phyloP scores from a whole-genome alignment of 208 protist species.

The Leishmania braziliensis region DNA sequence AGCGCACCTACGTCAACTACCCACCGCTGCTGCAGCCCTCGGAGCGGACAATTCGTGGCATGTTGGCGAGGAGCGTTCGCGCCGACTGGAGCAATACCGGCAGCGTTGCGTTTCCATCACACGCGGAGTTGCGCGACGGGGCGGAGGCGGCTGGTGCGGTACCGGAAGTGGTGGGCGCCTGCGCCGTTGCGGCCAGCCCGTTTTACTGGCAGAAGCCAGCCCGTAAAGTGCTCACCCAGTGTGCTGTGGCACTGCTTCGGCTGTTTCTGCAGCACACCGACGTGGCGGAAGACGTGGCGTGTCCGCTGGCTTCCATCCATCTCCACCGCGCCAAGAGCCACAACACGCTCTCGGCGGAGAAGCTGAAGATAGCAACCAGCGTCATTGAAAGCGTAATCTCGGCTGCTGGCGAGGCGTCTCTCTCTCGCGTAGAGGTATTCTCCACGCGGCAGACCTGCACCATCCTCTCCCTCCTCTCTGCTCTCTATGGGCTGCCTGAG shows the following conservation, averaged over 20 bases:
- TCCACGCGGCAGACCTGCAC: constrained; percentile 63
- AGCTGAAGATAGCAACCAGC: constrained; percentile 45
- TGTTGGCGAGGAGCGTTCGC: constrained; percentile 68
- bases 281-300: constrained; percentile 9
- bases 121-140: constrained; percentile 74
- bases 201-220: constrained; percentile 66
- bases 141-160: constrained; percentile 39
- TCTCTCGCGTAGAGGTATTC: constrained; percentile 48
- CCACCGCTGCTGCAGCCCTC: constrained; percentile 5
- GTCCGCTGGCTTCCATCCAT: constrained; percentile 19
- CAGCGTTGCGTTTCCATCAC: constrained; percentile 51
- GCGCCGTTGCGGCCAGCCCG: constrained; percentile 33
- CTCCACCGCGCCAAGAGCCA: constrained; percentile 39
- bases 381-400: constrained; percentile 22
- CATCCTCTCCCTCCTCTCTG: constrained; percentile 64
- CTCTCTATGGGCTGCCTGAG: constrained; percentile 86
- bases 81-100: constrained; percentile 54
- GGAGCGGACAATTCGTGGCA: constrained; percentile 34
- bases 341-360: constrained; percentile 72
- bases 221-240: constrained; percentile 48
- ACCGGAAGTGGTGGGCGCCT: constrained; percentile 65
- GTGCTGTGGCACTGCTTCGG: constrained; percentile 59
- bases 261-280: constrained; percentile 34
- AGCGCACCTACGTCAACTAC: constrained; percentile 27
- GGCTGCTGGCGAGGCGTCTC: constrained; percentile 7